Percentiles rank a stretch among this genome's conserved stretches.
phyloP scores from a whole-genome alignment of 2,329 filamentous ascomycete genomes.

The Aspergillus fumigatiaffinis region DNA sequence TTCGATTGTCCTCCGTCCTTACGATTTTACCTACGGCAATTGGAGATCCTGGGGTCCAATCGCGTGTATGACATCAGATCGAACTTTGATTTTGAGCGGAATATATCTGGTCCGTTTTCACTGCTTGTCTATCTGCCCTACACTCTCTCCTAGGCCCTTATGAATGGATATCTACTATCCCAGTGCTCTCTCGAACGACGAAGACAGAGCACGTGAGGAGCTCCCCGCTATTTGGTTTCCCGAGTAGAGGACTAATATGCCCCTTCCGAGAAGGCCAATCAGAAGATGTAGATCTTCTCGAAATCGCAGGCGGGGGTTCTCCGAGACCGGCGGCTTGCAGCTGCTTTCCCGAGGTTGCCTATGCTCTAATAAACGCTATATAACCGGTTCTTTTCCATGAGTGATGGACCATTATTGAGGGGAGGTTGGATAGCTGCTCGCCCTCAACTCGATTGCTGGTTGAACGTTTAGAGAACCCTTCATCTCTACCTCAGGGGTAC shows the following conservation, averaged over 20 bases:
- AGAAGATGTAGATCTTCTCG: background rate
- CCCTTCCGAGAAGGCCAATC: slow-evolving; percentile 18
- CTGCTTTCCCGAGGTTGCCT: slow-evolving; percentile 6
- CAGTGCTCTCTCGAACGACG: background rate
- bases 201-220: background rate
- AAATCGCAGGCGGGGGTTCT: background rate
- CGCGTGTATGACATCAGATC: background rate
- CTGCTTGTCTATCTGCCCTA: background rate
- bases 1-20: background rate
- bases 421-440: background rate
- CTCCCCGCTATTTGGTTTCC: background rate
- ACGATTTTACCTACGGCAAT: background rate
- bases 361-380: background rate
- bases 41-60: background rate
- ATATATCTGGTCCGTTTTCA: background rate
- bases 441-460: too few relatives aligned
- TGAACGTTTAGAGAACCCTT: background rate
- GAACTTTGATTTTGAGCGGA: background rate
- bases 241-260: background rate
- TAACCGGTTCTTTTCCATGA: background rate
- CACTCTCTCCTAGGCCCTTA: background rate
- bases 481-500: background rate
- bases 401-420: background rate
- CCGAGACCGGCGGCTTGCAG: slow-evolving; percentile 12
- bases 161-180: background rate